Conservation (phyloP, 352 stramenopile genomes). For the Phytophthora brassicae region DNA sequence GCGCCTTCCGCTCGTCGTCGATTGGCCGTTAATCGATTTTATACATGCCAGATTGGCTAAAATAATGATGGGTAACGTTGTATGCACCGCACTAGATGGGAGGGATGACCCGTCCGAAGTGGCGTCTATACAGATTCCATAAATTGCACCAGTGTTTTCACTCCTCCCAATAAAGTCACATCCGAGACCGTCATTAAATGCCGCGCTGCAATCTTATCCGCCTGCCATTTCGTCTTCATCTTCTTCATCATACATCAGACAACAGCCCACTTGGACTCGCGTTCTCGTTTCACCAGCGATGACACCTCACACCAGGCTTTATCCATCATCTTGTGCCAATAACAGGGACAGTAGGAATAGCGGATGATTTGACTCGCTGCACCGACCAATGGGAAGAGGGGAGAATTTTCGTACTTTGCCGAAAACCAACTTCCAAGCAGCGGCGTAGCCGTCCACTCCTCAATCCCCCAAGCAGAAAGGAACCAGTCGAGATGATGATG, state of each 20-base stretch:
- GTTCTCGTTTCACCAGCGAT: no score
- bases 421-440: not conserved
- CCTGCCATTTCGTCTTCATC: not conserved
- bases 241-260: no score
- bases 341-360: conserved; percentile 4
- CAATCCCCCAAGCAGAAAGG: conserved; percentile 53
- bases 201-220: not conserved
- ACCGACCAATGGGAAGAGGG: not conserved
- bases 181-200: not conserved
- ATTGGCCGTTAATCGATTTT: no score
- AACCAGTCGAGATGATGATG: conserved; percentile 47
- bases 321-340: conserved; percentile 23
- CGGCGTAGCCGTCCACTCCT: conserved; percentile 13
- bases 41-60: conserved; percentile 25
- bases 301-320: no score
- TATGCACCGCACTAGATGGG: not conserved
- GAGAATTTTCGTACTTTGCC: conserved; percentile 29
- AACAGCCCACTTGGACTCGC: no score
- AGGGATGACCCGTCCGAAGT: conserved; percentile 5
- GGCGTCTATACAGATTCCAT: conserved; percentile 16
- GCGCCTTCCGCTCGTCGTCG: no score
- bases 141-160: conserved; percentile 13
- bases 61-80: conserved; percentile 25
- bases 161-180: conserved; percentile 19
- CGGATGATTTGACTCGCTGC: conserved; percentile 22